These are phyloP conservation scores for Filosporella fistucella DNA, from an alignment of 495 filamentous ascomycete species.

Conservation along the genomic window DNA sequence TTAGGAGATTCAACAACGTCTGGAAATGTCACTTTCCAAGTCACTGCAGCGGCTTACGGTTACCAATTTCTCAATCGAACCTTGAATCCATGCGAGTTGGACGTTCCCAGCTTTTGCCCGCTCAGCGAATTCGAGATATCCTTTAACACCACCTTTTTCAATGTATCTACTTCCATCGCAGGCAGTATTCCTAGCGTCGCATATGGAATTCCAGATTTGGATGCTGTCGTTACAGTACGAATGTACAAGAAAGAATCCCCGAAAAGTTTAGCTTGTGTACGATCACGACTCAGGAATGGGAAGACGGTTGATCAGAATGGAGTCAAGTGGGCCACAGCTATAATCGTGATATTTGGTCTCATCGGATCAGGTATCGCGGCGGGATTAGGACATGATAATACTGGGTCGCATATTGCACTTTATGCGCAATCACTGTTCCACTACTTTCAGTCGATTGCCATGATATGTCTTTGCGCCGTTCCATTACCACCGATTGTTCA, in stretches of 20 bases:
- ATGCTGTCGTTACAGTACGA: constrained; percentile 74
- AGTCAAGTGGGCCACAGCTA: constrained; percentile 81
- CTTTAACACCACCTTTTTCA: constrained; percentile 57
- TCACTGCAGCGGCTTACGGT: constrained; percentile 77
- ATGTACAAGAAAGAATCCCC: constrained; percentile 59
- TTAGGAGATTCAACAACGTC: constrained; percentile 75
- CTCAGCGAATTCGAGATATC: constrained; percentile 81
- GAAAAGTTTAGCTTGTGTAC: constrained; percentile 73
- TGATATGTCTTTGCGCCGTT: constrained; percentile 80
- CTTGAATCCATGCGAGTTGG: constrained; percentile 69
- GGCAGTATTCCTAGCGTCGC: constrained; percentile 71
- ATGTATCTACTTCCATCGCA: constrained; percentile 49
- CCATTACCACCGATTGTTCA: constrained; percentile 80
- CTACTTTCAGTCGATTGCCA: constrained; percentile 91
- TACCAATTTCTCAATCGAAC: constrained; percentile 57
- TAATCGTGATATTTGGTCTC: constrained; percentile 77
- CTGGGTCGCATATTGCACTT: constrained; percentile 88
- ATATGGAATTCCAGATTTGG: constrained; percentile 85
- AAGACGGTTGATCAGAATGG: constrained; percentile 84
- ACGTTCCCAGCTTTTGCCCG: constrained; percentile 75
- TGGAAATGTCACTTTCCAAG: constrained; percentile 73
- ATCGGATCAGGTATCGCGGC: constrained; percentile 73
- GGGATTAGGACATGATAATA: constrained; percentile 82
- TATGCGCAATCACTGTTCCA: constrained; percentile 86
- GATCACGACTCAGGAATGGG: constrained; percentile 81